phyloP scores from a whole-genome alignment of 2,329 filamentous ascomycete species.

The Anthostomella pinea region DNA sequence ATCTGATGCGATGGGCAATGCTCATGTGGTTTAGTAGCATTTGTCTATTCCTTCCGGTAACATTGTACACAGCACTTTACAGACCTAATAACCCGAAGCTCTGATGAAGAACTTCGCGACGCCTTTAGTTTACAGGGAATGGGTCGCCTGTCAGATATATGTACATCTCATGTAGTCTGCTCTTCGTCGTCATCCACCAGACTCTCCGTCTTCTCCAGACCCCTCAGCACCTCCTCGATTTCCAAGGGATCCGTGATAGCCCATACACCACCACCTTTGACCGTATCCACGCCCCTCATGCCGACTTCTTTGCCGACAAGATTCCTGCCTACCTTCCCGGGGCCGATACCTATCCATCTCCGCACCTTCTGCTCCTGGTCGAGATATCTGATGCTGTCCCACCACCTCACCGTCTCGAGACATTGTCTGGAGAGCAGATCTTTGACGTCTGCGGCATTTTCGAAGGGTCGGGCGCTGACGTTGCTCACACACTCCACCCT shows the following conservation, averaged over 20 bases:
- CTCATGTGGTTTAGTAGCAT: too few species aligned
- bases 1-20: too few species aligned
- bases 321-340: constrained; percentile 90
- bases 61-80: too few species aligned
- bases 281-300: constrained; percentile 71
- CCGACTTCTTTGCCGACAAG: constrained; percentile 94
- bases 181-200: constrained; percentile 48
- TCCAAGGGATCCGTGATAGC: constrained; percentile 79
- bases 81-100: too few species aligned
- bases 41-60: too few species aligned
- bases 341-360: constrained; percentile 88
- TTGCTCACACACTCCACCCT: constrained; percentile 80
- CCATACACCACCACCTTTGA: constrained; percentile 92
- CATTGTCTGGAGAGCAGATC: constrained; percentile 77
- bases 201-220: constrained; percentile 62
- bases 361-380: constrained; percentile 79
- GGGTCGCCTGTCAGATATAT: too few species aligned
- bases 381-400: constrained; percentile 86
- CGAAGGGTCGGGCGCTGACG: constrained; percentile 76
- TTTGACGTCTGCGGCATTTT: constrained; percentile 69
- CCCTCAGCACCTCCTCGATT: constrained; percentile 65
- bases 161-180: background rate
- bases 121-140: too few species aligned
- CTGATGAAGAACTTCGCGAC: too few species aligned
- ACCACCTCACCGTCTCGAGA: constrained; percentile 92